phyloP scores from a whole-genome alignment of 2,329 filamentous ascomycete species.

The Colletotrichum karsti region DNA sequence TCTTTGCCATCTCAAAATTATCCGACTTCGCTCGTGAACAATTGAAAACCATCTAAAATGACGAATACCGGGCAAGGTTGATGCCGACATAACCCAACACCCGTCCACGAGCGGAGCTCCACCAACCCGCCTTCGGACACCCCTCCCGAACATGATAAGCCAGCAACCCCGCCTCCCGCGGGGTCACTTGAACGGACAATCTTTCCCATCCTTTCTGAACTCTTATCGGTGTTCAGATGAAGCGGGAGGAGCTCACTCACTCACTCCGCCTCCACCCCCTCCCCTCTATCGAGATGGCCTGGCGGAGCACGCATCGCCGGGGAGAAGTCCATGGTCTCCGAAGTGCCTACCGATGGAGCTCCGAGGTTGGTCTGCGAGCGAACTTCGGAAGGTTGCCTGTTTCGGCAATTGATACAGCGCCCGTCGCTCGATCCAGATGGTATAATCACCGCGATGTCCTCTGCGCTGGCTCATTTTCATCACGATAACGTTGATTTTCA shows the following conservation, averaged over 20 bases:
- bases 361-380: neutral
- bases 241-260: neutral
- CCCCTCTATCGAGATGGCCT: neutral
- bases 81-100: neutral
- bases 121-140: conserved; percentile 7
- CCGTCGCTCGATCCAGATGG: neutral
- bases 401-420: neutral
- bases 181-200: neutral
- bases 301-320: neutral
- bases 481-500: neutral
- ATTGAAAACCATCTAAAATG: neutral
- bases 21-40: neutral
- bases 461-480: neutral
- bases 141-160: conserved; percentile 22
- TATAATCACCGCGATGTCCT: conserved; percentile 12
- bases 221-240: neutral
- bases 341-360: conserved; percentile 14
- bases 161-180: neutral
- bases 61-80: neutral
- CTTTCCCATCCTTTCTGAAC: neutral
- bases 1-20: neutral
- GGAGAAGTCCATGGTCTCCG: neutral
- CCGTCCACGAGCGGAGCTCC: conserved; percentile 15
- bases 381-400: conserved; percentile 5
- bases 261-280: conserved; percentile 17